Percentiles rank a stretch among this genome's conserved stretches.
phyloP scores from a whole-genome alignment of 108 stramenopile genomes.

The Pseudonitzschia multiseries region DNA sequence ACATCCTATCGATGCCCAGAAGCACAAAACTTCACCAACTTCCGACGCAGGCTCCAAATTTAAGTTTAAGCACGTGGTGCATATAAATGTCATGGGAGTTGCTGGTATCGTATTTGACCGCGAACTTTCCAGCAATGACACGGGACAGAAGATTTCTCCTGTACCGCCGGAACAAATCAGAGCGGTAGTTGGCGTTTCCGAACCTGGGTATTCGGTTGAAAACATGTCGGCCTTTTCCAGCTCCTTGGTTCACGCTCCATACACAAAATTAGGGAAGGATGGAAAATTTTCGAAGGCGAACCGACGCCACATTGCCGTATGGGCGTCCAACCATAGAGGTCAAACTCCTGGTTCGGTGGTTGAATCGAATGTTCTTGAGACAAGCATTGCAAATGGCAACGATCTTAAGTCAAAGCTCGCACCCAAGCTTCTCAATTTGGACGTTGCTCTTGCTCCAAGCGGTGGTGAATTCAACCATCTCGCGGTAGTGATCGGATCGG shows the following conservation, averaged over 20 bases:
- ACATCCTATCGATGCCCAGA: background rate
- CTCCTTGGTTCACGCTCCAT: conserved; percentile 15
- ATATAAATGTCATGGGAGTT: conserved; percentile 22
- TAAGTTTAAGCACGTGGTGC: conserved; percentile 8
- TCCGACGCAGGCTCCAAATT: background rate
- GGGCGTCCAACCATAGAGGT: conserved; percentile 14
- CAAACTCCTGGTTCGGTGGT: conserved; percentile 20
- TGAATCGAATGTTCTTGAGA: conserved; percentile 4
- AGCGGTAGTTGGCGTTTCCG: conserved; percentile 20
- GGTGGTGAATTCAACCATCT: conserved; percentile 3
- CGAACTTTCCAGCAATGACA: background rate
- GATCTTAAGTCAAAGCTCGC: conserved; percentile 8
- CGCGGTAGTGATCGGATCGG: background rate
- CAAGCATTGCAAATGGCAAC: background rate
- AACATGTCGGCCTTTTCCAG: conserved; percentile 11
- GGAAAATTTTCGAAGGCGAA: background rate
- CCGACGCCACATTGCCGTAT: conserved; percentile 28
- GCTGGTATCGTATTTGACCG: conserved; percentile 31
- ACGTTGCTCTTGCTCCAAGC: conserved; percentile 20
- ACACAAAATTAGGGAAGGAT: background rate
- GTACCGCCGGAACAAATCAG: conserved; percentile 18
- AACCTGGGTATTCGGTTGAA: background rate
- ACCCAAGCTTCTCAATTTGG: conserved; percentile 3
- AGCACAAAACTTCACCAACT: background rate
- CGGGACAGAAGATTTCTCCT: background rate